These are phyloP conservation scores for Torulaspora maleeae DNA, from an alignment of 805 yeast species.

Conservation along the genomic window DNA sequence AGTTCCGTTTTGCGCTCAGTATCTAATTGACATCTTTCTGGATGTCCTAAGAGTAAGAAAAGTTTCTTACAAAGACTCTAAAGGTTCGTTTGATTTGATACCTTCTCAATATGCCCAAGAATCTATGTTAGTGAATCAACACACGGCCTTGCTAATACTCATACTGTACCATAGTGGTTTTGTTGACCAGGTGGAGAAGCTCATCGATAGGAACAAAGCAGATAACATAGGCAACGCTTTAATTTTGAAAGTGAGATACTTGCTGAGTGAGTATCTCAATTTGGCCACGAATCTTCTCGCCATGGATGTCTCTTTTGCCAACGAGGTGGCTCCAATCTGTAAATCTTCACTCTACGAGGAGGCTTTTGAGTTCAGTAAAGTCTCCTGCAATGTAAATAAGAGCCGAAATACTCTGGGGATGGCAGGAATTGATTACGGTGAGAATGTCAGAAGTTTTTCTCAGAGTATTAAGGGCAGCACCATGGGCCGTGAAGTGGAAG, in stretches of 20 bases:
- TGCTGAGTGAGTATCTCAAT: slow-evolving; percentile 58
- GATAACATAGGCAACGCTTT: slow-evolving; percentile 42
- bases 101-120: slow-evolving; percentile 41
- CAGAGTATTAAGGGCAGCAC: slow-evolving; percentile 24
- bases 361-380: slow-evolving; percentile 45
- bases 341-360: slow-evolving; percentile 16
- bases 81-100: slow-evolving; percentile 13
- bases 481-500: slow-evolving; percentile 46
- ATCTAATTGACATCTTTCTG: slow-evolving; percentile 64
- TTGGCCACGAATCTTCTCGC: slow-evolving; percentile 56
- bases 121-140: slow-evolving; percentile 51
- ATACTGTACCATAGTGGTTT: slow-evolving; percentile 56
- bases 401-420: slow-evolving; percentile 38
- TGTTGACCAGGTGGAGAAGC: slow-evolving; percentile 41
- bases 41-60: slow-evolving; percentile 60
- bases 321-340: slow-evolving; percentile 6
- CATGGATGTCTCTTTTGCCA: slow-evolving; percentile 16
- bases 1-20: slow-evolving; percentile 52
- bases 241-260: slow-evolving; percentile 54
- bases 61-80: slow-evolving; percentile 42
- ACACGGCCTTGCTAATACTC: slow-evolving; percentile 54
- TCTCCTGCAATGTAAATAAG: slow-evolving; percentile 38
- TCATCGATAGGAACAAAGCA: slow-evolving; percentile 14
- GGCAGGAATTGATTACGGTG: slow-evolving; percentile 24
- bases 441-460: slow-evolving; percentile 23